A percentile compares a stretch with the other conserved stretches of the same genome.
Evolutionary conservation across 805 yeast species (phyloP).

Genomic region (Wickerhamomyces bisporus): DNA sequence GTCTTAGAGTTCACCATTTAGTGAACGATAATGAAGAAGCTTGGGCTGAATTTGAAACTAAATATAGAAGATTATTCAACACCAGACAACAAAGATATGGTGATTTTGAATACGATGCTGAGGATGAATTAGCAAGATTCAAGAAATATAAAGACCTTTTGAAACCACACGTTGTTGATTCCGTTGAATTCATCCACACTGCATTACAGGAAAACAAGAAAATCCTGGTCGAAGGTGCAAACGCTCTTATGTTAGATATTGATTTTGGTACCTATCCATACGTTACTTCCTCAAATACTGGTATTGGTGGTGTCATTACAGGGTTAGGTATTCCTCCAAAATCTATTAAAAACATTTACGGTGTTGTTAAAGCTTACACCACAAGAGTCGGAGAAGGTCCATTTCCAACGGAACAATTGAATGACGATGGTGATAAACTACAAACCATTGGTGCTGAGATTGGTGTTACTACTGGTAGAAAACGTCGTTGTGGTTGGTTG

Average conservation of each 20-base stretch:
- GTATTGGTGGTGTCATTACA: conserved; percentile 96
- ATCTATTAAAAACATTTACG: conserved; percentile 73
- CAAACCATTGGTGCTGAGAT: conserved; percentile 92
- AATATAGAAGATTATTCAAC: conserved; percentile 69
- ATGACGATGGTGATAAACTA: conserved; percentile 77
- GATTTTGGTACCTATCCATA: conserved; percentile 98
- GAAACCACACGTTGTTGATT: conserved; percentile 90
- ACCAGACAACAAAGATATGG: conserved; percentile 91
- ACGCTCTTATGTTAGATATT: conserved; percentile 94
- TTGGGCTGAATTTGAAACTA: conserved; percentile 84
- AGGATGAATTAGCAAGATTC: conserved; percentile 73
- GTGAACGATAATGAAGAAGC: conserved; percentile 85
- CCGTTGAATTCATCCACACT: conserved; percentile 75
- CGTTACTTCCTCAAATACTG: conserved; percentile 93
- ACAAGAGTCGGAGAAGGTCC: conserved; percentile 99
- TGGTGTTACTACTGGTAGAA: conserved; percentile 98
- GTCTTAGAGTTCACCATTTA: conserved; percentile 93
- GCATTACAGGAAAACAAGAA: conserved; percentile 77
- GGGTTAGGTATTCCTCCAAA: conserved; percentile 96
- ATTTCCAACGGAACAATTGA: conserved; percentile 96
- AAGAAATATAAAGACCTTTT: conserved; percentile 67
- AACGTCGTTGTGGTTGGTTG: conserved; percentile 99
- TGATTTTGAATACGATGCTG: conserved; percentile 80
- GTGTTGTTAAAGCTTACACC: conserved; percentile 98
- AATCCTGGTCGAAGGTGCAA: conserved; percentile 95